Conservation (phyloP, 2,329 filamentous ascomycete species). For the Phyllosticta citrichinensis region DNA sequence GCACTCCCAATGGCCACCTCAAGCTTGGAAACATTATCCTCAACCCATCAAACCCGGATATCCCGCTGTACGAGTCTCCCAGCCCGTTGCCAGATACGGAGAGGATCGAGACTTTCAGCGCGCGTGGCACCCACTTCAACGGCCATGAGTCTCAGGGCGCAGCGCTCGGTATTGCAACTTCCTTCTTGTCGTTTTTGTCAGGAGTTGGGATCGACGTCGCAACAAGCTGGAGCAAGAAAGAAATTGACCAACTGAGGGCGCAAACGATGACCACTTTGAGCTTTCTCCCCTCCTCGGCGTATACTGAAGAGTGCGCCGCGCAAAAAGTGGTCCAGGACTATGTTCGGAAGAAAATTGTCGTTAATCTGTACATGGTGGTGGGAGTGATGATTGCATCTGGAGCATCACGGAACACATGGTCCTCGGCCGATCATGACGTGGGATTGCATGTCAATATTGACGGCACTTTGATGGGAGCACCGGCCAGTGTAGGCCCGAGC, state of each 20-base stretch:
- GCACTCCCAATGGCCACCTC: not conserved
- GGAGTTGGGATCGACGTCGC: constrained; percentile 1
- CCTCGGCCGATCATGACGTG: not conserved
- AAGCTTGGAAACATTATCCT: not conserved
- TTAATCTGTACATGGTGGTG: constrained; percentile 1
- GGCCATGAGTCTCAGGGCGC: not conserved
- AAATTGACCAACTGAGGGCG: not conserved
- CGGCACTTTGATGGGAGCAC: not conserved
- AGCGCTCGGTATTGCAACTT: constrained; percentile 4
- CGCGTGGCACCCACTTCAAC: not conserved
- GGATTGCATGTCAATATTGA: not conserved
- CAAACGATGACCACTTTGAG: constrained; percentile 2
- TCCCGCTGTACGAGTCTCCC: not conserved
- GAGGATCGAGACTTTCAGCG: not conserved
- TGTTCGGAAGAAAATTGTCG: not conserved
- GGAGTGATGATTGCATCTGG: not conserved
- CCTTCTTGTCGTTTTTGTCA: not conserved
- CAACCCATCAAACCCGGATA: not conserved
- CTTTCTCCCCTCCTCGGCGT: not conserved
- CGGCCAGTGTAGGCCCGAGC: not conserved
- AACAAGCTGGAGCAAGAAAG: not conserved
- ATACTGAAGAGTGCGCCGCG: not conserved
- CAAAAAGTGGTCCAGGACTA: not conserved
- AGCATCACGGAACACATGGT: not conserved
- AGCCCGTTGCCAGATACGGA: not conserved